These are phyloP conservation scores for Ceratocystis alfenasii DNA, from an alignment of 2,329 filamentous ascomycete genomes.

Conservation along the genomic window DNA sequence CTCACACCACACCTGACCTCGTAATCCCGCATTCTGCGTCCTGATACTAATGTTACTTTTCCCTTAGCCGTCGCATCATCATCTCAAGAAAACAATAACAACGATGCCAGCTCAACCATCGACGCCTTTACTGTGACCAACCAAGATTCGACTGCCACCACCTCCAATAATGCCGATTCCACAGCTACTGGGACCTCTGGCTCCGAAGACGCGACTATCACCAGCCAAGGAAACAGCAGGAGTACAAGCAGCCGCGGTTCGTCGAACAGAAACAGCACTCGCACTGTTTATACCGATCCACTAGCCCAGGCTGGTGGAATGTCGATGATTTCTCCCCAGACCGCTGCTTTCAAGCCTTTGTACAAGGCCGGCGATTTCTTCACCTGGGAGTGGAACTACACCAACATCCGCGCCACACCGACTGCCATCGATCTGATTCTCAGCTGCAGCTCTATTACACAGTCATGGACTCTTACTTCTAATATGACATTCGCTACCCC, in stretches of 20 bases:
- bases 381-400: slow-evolving; percentile 56
- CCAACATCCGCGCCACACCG: slow-evolving; percentile 44
- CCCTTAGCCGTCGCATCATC: slow-evolving; percentile 18
- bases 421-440: slow-evolving; percentile 49
- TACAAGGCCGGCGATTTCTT: slow-evolving; percentile 50
- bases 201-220: slow-evolving; percentile 26
- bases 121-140: slow-evolving; percentile 15
- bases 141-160: slow-evolving; percentile 16
- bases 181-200: slow-evolving; percentile 27
- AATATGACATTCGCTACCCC: slow-evolving; percentile 49
- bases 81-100: slow-evolving; percentile 1
- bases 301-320: slow-evolving; percentile 34
- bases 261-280: slow-evolving; percentile 25
- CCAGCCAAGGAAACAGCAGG: slow-evolving; percentile 25
- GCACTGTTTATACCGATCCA: slow-evolving; percentile 34
- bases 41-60: not conserved
- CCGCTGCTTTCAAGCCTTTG: slow-evolving; percentile 35
- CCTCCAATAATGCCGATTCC: slow-evolving; percentile 34
- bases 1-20: no score
- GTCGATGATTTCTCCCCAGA: slow-evolving; percentile 41
- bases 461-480: slow-evolving; percentile 48
- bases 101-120: not conserved
- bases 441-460: slow-evolving; percentile 40
- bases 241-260: slow-evolving; percentile 23
- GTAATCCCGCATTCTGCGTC: not conserved